These are phyloP conservation scores for Colletotrichum eleusines DNA, from an alignment of 2,329 filamentous ascomycete species.

Conservation along the genomic window DNA sequence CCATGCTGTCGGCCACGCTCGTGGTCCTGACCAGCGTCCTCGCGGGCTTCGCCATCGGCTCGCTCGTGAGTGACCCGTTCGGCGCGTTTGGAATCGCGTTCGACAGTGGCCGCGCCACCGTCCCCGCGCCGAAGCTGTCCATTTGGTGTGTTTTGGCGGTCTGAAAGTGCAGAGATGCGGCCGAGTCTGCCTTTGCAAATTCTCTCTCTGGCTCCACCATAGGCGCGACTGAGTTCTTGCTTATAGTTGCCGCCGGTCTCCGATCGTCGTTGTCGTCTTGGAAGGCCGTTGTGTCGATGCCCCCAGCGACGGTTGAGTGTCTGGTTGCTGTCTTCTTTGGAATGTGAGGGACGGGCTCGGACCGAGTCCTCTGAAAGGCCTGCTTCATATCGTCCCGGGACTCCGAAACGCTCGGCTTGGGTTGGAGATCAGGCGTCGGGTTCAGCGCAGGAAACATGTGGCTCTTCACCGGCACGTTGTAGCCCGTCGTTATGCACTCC, in stretches of 20 bases:
- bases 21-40: slow-evolving; percentile 11
- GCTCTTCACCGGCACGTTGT: slow-evolving; percentile 57
- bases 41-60: slow-evolving; percentile 8
- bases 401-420: slow-evolving; percentile 27
- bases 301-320: slow-evolving; percentile 25
- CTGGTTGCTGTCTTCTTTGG: slow-evolving; percentile 44
- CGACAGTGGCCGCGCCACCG: slow-evolving; percentile 52
- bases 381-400: slow-evolving; percentile 17
- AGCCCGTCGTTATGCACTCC: slow-evolving; percentile 76
- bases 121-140: slow-evolving; percentile 46
- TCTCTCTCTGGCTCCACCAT: slow-evolving; percentile 23
- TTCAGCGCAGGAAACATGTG: slow-evolving; percentile 63
- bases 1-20: slow-evolving; percentile 38
- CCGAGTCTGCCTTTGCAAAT: slow-evolving; percentile 44
- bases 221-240: slow-evolving; percentile 1
- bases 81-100: slow-evolving; percentile 56
- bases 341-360: slow-evolving; percentile 27
- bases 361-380: slow-evolving; percentile 35
- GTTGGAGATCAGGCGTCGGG: slow-evolving; percentile 21
- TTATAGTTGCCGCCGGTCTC: slow-evolving; percentile 32
- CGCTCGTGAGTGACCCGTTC: slow-evolving; percentile 56
- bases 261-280: slow-evolving; percentile 45
- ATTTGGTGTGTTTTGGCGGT: slow-evolving; percentile 56
- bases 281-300: slow-evolving; percentile 57
- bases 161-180: slow-evolving; percentile 54